These are phyloP conservation scores for Exophiala sp. DNA, from an alignment of 2,329 filamentous ascomycete genomes.

Conservation along the genomic window DNA sequence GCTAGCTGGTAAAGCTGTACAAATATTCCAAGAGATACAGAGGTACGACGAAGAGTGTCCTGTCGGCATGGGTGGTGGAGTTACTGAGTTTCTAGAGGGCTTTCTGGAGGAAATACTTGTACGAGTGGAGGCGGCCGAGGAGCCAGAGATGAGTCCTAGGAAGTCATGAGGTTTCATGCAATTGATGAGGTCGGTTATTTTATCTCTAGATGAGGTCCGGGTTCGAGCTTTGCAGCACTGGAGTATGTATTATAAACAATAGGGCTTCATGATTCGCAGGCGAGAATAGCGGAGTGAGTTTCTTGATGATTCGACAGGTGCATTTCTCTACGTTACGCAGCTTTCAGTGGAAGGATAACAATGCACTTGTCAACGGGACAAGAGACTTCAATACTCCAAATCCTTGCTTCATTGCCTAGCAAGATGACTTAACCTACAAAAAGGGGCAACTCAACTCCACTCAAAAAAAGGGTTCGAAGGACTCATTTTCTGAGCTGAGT, in stretches of 20 bases:
- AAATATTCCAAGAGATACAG: conserved; percentile 86
- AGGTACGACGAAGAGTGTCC: conserved; percentile 79
- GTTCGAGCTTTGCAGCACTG: background rate
- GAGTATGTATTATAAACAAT: background rate
- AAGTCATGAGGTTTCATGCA: conserved; percentile 7
- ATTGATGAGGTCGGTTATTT: conserved; percentile 3
- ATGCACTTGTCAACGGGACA: too few relatives aligned
- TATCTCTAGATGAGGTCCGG: conserved; percentile 4
- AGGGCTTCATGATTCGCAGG: too few relatives aligned
- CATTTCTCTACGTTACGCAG: too few relatives aligned
- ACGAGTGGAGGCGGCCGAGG: conserved; percentile 81
- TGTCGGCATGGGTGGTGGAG: conserved; percentile 90
- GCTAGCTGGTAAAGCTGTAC: conserved; percentile 76
- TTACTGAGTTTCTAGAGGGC: conserved; percentile 84
- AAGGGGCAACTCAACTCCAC: too few relatives aligned
- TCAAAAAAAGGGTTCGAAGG: too few relatives aligned
- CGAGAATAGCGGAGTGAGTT: background rate
- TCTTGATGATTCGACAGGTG: too few relatives aligned
- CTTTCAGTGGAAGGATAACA: too few relatives aligned
- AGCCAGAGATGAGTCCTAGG: conserved; percentile 35
- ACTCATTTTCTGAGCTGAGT: too few relatives aligned
- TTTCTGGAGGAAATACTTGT: conserved; percentile 92
- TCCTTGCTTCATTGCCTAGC: too few relatives aligned
- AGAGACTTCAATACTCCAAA: too few relatives aligned
- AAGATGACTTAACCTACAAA: too few relatives aligned